Evolutionary conservation across 305 asterid species (phyloP), one percentile per base, ranked within the genome.

Genomic region (Salvia sclarea): DNA sequence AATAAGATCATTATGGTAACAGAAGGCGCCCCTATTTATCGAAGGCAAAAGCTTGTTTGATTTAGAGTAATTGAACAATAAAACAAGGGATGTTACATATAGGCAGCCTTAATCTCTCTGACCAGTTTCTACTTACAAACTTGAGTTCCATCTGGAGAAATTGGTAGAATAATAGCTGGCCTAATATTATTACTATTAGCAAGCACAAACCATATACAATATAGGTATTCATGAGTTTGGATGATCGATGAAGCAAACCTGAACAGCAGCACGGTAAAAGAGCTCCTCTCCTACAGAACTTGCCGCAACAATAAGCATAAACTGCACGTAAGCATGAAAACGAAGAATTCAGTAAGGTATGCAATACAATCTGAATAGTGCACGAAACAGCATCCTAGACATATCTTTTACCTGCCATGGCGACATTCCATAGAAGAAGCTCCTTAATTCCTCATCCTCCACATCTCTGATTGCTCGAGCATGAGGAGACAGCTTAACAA

Each of bases 201-300:
- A 16, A 44, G 21, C 20, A 41, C 25, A 22, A 63, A 38, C 60
- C 40, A 16, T 7, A 55, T 18, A 0, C 35, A 14, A 44, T n/a
- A n/a, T n/a, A n/a, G n/a, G 59, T 22, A 68, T 33, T 21, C 25
- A 41, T 28, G 67, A 66, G 43, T 10, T 12, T 50, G 58, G 41
- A 67, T 40, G 37, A 20, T 41, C n/a, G 28, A 43, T n/a, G 61
- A 61, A 40, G 43, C 43, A 21, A 44, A 92, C 97, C 97, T 92
- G 98, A 71, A 93, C 92, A 66, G 97, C 97, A 70, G 94, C 97
- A 0, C 95, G 96, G 77, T 88, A 93, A 82, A 90, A 93, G 54
- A 93, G 96, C 82, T 93, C 98, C 83, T 90, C 98, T 54, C 98
- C 98, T 20, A 93, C 95, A 56, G 97, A 93, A 78, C 98, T 93